A percentile compares a stretch with the other conserved stretches of the same genome.
phyloP scores from a whole-genome alignment of 139 green algal species.

The Coccomyxa sp. region DNA sequence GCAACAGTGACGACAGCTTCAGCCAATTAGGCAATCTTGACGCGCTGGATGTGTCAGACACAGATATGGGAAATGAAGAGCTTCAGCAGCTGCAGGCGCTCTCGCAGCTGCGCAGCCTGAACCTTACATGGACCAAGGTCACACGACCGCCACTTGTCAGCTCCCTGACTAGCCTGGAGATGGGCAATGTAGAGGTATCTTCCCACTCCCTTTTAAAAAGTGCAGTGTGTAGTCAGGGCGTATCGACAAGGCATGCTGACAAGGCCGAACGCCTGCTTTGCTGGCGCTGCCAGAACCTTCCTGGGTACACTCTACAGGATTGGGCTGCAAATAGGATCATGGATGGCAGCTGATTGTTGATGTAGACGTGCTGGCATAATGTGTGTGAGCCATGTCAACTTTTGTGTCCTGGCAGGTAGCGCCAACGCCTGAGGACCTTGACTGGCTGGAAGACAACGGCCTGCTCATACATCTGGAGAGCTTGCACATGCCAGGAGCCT shows the following conservation, averaged over 20 bases:
- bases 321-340: too few relatives aligned
- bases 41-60: not conserved
- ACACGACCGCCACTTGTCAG: not conserved
- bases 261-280: not conserved
- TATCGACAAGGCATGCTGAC: not conserved
- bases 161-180: not conserved
- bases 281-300: not conserved
- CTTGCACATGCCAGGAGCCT: too few relatives aligned
- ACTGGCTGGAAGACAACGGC: too few relatives aligned
- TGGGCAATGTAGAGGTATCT: not conserved
- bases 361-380: too few relatives aligned
- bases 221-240: not conserved
- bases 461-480: too few relatives aligned
- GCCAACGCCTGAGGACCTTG: too few relatives aligned
- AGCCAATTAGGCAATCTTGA: not conserved
- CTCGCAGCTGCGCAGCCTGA: not conserved
- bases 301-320: not conserved
- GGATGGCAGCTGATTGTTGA: too few relatives aligned
- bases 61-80: not conserved
- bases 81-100: not conserved
- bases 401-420: too few relatives aligned
- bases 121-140: not conserved
- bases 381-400: too few relatives aligned
- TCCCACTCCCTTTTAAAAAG: not conserved
- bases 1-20: not conserved